phyloP scores from a whole-genome alignment of 2,329 filamentous ascomycete species.

The Botrytis fabae region DNA sequence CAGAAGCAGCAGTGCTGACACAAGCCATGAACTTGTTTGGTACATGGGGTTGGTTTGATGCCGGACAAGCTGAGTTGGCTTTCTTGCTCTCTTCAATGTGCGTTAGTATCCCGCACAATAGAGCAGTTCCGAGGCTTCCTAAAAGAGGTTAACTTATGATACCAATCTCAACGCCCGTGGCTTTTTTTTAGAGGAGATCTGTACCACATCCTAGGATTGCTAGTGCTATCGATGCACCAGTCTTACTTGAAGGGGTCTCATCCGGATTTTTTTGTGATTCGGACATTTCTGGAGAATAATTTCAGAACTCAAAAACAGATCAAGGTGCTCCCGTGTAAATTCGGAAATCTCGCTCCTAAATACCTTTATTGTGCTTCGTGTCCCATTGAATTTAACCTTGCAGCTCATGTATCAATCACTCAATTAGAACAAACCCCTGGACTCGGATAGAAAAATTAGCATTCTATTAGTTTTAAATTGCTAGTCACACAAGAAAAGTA shows the following conservation, averaged over 20 bases:
- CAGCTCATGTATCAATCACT: conserved; percentile 1
- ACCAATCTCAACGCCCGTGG: not conserved
- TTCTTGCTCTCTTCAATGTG: conserved; percentile 21
- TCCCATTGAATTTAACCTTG: not conserved
- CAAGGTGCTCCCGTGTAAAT: not conserved
- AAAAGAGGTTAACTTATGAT: not conserved
- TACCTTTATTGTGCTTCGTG: conserved; percentile 5
- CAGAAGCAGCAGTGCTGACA: conserved; percentile 56
- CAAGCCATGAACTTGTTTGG: conserved; percentile 21
- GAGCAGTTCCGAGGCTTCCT: conserved; percentile 22
- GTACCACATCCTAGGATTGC: conserved; percentile 23
- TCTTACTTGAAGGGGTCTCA: not conserved
- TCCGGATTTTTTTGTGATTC: not conserved
- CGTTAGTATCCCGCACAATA: conserved; percentile 17
- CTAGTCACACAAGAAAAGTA: not conserved
- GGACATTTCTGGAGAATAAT: not conserved
- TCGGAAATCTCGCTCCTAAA: conserved; percentile 6
- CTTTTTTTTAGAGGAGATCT: not conserved
- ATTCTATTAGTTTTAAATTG: not conserved
- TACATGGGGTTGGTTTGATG: not conserved
- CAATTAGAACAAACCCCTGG: not conserved
- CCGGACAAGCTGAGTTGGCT: not conserved
- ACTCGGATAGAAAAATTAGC: not conserved
- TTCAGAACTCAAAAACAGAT: not conserved
- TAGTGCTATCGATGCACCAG: conserved; percentile 5